phyloP scores from a whole-genome alignment of 257 asterid species.

The Galeopsis tetrahit region DNA sequence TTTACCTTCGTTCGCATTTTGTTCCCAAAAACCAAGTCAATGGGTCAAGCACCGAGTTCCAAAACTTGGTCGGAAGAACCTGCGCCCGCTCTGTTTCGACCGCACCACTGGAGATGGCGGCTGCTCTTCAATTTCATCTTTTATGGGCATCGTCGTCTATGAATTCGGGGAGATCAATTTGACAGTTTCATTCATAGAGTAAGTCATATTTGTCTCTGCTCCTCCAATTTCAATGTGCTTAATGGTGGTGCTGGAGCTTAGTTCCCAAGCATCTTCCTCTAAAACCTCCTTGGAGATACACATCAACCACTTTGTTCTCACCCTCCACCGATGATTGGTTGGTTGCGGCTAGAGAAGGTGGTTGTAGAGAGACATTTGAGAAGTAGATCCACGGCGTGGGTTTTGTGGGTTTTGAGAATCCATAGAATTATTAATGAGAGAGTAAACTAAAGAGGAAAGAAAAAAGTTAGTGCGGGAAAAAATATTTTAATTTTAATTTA shows the following conservation, averaged over 20 bases:
- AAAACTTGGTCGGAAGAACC: conserved; percentile 42
- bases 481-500: too few species aligned
- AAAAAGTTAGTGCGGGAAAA: too few species aligned
- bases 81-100: conserved; percentile 42
- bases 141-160: conserved; percentile 7
- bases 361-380: too few species aligned
- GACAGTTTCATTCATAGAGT: conserved; percentile 51
- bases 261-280: not conserved
- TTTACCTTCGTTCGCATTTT: conserved; percentile 39
- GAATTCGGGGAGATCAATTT: conserved; percentile 41
- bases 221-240: not conserved
- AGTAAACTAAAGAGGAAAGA: too few species aligned
- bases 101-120: conserved; percentile 33
- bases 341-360: too few species aligned
- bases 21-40: conserved; percentile 40
- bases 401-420: too few species aligned
- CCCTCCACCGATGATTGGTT: too few species aligned
- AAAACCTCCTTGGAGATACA: not conserved
- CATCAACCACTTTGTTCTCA: not conserved
- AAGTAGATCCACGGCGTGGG: too few species aligned
- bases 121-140: conserved; percentile 18
- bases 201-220: conserved; percentile 28
- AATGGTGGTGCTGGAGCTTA: too few species aligned
- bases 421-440: too few species aligned
- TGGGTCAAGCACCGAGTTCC: conserved; percentile 49